Evolutionary conservation across 129 eudicot genomes (phyloP).

Genomic region (Saussurea involucrata): DNA sequence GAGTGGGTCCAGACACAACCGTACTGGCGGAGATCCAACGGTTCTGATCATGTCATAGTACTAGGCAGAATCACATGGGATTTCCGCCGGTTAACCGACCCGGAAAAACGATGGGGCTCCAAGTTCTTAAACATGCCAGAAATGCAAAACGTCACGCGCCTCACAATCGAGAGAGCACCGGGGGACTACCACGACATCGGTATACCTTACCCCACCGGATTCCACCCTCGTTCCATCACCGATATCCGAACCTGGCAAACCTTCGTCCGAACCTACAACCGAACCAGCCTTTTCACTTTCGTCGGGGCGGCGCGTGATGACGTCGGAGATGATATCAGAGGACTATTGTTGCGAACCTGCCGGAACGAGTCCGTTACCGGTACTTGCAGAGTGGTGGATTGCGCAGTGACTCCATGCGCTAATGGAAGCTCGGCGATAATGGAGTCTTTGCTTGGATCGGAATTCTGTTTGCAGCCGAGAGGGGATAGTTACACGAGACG

Average conservation of each 20-base stretch:
- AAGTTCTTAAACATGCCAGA: conserved; percentile 60
- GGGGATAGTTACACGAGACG: conserved; percentile 85
- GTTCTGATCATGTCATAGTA: conserved; percentile 64
- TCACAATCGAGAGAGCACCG: conserved; percentile 64
- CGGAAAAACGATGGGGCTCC: conserved; percentile 76
- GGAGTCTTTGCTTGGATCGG: conserved; percentile 51
- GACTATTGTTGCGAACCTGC: conserved; percentile 46
- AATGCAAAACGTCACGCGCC: conserved; percentile 72
- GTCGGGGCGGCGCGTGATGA: conserved; percentile 65
- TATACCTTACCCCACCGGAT: conserved; percentile 95
- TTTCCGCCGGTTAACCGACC: conserved; percentile 73
- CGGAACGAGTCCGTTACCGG: conserved; percentile 36
- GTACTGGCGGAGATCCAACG: conserved; percentile 58
- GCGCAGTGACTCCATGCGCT: conserved; percentile 57
- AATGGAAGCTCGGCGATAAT: conserved; percentile 58
- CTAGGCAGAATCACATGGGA: conserved; percentile 82
- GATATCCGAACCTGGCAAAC: conserved; percentile 59
- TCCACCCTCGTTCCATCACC: conserved; percentile 63
- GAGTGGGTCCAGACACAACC: conserved; percentile 59
- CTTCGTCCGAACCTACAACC: conserved; percentile 48
- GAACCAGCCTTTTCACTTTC: conserved; percentile 56
- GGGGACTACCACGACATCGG: conserved; percentile 63
- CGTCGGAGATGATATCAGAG: conserved; percentile 56
- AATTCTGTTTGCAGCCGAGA: conserved; percentile 88
- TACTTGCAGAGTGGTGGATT: conserved; percentile 60